Evolutionary conservation across 2,329 filamentous ascomycete species (phyloP).

Genomic region (Periconia macrospinosa): DNA sequence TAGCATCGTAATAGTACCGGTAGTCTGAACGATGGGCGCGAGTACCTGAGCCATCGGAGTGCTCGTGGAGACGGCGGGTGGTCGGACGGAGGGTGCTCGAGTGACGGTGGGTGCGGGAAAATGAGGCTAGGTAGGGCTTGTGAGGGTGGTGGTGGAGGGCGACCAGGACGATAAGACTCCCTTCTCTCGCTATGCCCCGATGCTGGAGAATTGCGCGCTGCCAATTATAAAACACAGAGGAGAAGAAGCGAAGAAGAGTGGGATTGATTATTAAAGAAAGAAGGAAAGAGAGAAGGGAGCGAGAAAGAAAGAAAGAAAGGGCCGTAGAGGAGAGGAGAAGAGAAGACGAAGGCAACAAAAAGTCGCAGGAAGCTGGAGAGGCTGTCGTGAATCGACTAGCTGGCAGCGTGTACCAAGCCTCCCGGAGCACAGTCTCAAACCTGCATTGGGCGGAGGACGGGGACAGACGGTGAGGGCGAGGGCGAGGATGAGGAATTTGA

Average conservation of each 20-base stretch:
- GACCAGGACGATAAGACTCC: conserved; percentile 22
- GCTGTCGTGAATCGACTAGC: conserved; percentile 42
- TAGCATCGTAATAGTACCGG: conserved; percentile 54
- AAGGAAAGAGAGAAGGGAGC: conserved; percentile 2
- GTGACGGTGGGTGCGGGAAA: conserved; percentile 10
- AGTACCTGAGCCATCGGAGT: conserved; percentile 50
- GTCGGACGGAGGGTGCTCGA: conserved; percentile 10
- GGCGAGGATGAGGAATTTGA: neutral
- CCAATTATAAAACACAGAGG: conserved; percentile 27
- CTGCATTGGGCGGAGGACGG: conserved; percentile 39
- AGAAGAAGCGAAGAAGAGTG: conserved; percentile 26
- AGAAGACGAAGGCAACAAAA: conserved; percentile 41
- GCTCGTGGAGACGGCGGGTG: conserved; percentile 19
- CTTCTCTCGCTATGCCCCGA: conserved; percentile 15
- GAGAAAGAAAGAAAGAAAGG: neutral
- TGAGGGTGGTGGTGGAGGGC: conserved; percentile 17
- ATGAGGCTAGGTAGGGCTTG: conserved; percentile 24
- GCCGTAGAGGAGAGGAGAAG: conserved; percentile 19
- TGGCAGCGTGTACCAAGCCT: conserved; percentile 46
- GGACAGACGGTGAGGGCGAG: conserved; percentile 21
- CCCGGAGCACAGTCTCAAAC: conserved; percentile 41
- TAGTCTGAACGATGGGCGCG: conserved; percentile 50
- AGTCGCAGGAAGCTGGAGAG: conserved; percentile 40
- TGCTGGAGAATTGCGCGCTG: conserved; percentile 10
- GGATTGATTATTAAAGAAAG: conserved; percentile 40